phyloP scores from a whole-genome alignment of 129 eudicot genomes.

The Ambrosia trifida region DNA sequence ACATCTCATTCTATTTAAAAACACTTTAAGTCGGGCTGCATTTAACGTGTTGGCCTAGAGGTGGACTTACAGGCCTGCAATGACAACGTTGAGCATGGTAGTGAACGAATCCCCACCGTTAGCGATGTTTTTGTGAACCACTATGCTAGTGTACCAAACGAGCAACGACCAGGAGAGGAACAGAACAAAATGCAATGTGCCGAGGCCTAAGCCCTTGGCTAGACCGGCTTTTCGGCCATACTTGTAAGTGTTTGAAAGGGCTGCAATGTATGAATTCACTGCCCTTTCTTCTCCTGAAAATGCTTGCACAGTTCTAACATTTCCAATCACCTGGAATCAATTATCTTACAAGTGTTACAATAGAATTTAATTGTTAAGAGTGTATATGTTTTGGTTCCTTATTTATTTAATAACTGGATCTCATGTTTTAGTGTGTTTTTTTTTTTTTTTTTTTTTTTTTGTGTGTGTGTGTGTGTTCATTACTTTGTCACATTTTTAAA shows the following conservation, averaged over 20 bases:
- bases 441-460: too few species aligned
- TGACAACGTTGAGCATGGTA: slow-evolving; percentile 99
- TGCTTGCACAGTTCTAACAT: slow-evolving; percentile 98
- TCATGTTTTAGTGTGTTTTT: not conserved
- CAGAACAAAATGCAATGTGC: slow-evolving; percentile 83
- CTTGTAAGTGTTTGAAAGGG: slow-evolving; percentile 65
- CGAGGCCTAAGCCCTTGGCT: slow-evolving; percentile 96
- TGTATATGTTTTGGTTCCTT: not conserved
- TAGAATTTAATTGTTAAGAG: not conserved
- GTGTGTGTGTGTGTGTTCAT: too few species aligned
- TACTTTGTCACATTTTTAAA: too few species aligned
- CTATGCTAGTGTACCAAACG: slow-evolving; percentile 93
- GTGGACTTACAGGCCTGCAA: slow-evolving; percentile 93
- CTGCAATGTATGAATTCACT: slow-evolving; percentile 64
- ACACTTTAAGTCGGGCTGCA: not conserved
- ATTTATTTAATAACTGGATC: not conserved
- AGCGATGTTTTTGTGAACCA: slow-evolving; percentile 86
- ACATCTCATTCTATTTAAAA: not conserved
- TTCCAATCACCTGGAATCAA: slow-evolving; percentile 71
- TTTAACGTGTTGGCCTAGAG: too few species aligned
- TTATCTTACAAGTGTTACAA: not conserved
- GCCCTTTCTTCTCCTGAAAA: slow-evolving; percentile 96
- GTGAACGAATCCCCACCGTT: slow-evolving; percentile 99
- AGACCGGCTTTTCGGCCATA: slow-evolving; percentile 91
- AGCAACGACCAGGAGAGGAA: slow-evolving; percentile 97